Evolutionary conservation across 1,284 basidiomycete genomes (phyloP).

Genomic region (Leccinum pachyderme): DNA sequence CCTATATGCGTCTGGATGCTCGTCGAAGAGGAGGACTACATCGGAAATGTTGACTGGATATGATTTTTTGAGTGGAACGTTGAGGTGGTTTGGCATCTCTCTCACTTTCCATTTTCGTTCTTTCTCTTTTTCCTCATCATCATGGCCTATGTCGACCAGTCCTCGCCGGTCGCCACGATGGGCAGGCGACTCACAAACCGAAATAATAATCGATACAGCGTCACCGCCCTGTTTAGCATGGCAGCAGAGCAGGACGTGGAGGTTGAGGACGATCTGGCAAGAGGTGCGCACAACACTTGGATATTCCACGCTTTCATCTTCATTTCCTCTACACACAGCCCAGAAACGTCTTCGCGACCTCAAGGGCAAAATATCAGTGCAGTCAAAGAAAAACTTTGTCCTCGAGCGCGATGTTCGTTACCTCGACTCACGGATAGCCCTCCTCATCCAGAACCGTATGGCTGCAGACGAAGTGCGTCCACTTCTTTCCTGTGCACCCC

Average conservation of each 20-base stretch:
- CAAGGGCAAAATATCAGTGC: constrained; percentile 96
- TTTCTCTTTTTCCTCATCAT: constrained; percentile 6
- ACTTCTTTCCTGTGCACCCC: neutral
- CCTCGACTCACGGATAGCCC: constrained; percentile 94
- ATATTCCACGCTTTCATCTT: neutral
- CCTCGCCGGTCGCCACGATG: constrained; percentile 65
- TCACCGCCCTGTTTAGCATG: constrained; percentile 95
- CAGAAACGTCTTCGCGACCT: constrained; percentile 95
- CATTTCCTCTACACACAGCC: constrained; percentile 46
- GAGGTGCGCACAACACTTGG: constrained; percentile 58
- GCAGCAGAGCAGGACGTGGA: constrained; percentile 98
- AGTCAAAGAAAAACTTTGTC: constrained; percentile 99
- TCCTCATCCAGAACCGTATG: constrained; percentile 98
- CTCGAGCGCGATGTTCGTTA: constrained; percentile 98
- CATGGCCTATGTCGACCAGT: constrained; percentile 69
- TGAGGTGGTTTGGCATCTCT: constrained; percentile 75
- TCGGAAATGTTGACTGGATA: constrained; percentile 58
- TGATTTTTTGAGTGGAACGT: constrained; percentile 77
- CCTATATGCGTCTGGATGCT: constrained; percentile 89
- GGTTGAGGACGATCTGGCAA: constrained; percentile 94
- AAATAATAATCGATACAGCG: constrained; percentile 95
- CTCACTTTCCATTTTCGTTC: constrained; percentile 8
- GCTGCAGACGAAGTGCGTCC: constrained; percentile 85
- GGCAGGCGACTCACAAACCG: constrained; percentile 78
- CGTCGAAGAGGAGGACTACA: constrained; percentile 66